Evolutionary conservation across 495 filamentous ascomycete species (phyloP).

Genomic region (Cetradonia linearis): DNA sequence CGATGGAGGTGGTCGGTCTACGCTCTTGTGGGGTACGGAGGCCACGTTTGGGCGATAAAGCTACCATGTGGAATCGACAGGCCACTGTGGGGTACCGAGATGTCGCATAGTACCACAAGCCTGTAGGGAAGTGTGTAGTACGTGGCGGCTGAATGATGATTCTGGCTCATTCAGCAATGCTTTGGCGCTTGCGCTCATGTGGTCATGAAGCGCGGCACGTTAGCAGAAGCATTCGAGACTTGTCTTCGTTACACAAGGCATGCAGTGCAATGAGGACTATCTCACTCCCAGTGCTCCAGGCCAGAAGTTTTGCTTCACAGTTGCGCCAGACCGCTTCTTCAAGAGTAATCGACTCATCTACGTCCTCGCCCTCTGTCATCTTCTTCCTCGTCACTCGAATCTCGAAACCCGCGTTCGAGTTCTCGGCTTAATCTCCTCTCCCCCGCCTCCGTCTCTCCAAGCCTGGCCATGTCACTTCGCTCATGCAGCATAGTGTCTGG

Average conservation of each 20-base stretch:
- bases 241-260: background rate
- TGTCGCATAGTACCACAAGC: background rate
- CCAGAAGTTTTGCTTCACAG: background rate
- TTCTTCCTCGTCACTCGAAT: constrained; percentile 41
- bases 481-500: constrained; percentile 49
- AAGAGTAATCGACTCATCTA: background rate
- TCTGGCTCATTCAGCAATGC: background rate
- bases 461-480: constrained; percentile 40
- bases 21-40: background rate
- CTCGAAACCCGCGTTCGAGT: constrained; percentile 62
- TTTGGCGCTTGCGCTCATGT: background rate
- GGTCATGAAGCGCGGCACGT: background rate
- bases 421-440: constrained; percentile 66
- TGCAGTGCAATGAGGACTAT: background rate
- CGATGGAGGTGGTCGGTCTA: background rate
- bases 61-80: background rate
- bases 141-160: background rate
- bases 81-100: background rate
- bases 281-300: background rate
- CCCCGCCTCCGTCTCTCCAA: constrained; percentile 33
- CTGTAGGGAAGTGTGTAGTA: background rate
- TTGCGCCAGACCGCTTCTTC: background rate
- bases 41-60: too few relatives aligned
- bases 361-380: constrained; percentile 10
- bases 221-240: background rate